Conservation (phyloP, 2,329 filamentous ascomycete genomes). For the Mycosphaerelloides madeirae region DNA sequence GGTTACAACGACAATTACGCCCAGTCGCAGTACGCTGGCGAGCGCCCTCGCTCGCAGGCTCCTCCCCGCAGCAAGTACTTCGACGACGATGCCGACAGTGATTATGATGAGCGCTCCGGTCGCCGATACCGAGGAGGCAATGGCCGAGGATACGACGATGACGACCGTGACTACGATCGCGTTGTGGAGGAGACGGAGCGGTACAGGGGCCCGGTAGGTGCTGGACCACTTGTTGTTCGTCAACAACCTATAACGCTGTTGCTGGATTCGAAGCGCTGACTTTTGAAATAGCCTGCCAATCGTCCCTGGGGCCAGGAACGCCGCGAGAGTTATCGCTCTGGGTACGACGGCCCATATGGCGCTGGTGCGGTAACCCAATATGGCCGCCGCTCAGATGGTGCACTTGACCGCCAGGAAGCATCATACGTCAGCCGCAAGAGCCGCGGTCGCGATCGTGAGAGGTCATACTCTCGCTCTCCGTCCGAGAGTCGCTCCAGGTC, state of each 20-base stretch:
- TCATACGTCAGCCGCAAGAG: constrained; percentile 17
- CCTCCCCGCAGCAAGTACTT: constrained; percentile 26
- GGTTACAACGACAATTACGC: constrained; percentile 26
- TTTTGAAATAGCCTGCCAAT: constrained; percentile 18
- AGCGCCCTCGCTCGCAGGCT: constrained; percentile 26
- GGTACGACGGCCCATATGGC: constrained; percentile 20
- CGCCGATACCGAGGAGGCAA: constrained; percentile 15
- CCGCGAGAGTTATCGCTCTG: constrained; percentile 19
- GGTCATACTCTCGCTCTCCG: constrained; percentile 22
- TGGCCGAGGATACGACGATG: constrained; percentile 26
- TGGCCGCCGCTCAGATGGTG: constrained; percentile 24
- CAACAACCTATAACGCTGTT: constrained; percentile 4
- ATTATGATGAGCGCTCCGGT: constrained; percentile 29
- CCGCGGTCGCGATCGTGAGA: constrained; percentile 15
- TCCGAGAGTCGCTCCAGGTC: constrained; percentile 21
- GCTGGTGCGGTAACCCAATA: constrained; percentile 25
- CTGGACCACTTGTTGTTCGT: constrained; percentile 26
- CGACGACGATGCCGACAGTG: constrained; percentile 29
- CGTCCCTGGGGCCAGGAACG: constrained; percentile 19
- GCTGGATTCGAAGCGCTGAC: constrained; percentile 15
- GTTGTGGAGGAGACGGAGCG: constrained; percentile 29
- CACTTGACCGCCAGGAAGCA: constrained; percentile 20
- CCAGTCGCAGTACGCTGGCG: constrained; percentile 12
- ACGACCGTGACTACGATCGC: constrained; percentile 27
- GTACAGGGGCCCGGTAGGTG: constrained; percentile 31